Percentiles rank a stretch among this genome's conserved stretches.
Evolutionary conservation across 805 yeast species (phyloP).

Genomic region (Kazachstania kunashirensis): DNA sequence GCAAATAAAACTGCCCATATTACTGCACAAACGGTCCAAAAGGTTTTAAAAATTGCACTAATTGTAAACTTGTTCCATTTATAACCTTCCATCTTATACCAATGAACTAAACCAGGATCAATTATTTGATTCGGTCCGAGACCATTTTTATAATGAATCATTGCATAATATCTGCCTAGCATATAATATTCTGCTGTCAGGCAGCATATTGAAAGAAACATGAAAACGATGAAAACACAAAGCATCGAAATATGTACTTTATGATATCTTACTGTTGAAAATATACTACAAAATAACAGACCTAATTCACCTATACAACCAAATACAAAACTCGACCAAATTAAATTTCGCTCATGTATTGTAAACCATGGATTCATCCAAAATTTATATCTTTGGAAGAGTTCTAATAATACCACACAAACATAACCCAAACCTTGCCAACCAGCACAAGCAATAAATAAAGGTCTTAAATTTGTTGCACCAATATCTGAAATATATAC

Average conservation of each 20-base stretch:
- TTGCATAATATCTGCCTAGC: slow-evolving; percentile 38
- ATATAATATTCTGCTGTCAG: slow-evolving; percentile 37
- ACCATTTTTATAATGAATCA: slow-evolving; percentile 24
- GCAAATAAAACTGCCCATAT: slow-evolving; percentile 63
- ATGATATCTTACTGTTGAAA: slow-evolving; percentile 51
- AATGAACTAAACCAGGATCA: slow-evolving; percentile 7
- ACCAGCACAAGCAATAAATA: slow-evolving; percentile 70
- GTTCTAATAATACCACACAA: slow-evolving; percentile 53
- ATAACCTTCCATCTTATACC: slow-evolving; percentile 28
- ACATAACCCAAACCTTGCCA: slow-evolving; percentile 69
- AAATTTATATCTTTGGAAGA: slow-evolving; percentile 39
- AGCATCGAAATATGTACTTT: slow-evolving; percentile 59
- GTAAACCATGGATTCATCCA: slow-evolving; percentile 34
- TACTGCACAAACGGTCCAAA: slow-evolving; percentile 61
- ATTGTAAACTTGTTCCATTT: slow-evolving; percentile 37
- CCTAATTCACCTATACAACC: slow-evolving; percentile 61
- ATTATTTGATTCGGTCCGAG: slow-evolving; percentile 5
- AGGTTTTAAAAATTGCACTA: slow-evolving; percentile 43
- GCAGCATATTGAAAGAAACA: slow-evolving; percentile 44
- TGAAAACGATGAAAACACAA: slow-evolving; percentile 57
- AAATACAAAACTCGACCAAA: slow-evolving; percentile 34
- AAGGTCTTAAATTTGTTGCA: slow-evolving; percentile 75
- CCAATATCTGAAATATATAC: slow-evolving; percentile 81
- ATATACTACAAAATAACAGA: slow-evolving; percentile 61
- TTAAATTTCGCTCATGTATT: slow-evolving; percentile 31